Conservation (phyloP, 768 basidiomycete species). For the Podaxis sp. region DNA sequence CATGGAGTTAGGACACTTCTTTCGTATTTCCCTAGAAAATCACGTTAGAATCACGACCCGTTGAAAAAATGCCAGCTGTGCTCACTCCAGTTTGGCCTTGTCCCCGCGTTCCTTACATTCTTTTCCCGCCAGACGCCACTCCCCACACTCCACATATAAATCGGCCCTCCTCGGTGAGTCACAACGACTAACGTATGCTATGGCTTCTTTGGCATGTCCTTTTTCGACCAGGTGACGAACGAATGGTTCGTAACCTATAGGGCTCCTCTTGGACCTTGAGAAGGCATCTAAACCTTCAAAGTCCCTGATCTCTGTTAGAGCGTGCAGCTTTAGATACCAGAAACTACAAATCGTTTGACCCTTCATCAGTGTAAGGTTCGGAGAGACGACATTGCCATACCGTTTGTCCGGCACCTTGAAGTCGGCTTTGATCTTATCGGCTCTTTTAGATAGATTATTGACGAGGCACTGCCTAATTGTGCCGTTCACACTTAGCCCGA, state of each 20-base stretch:
- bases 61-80: slow-evolving; percentile 16
- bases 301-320: slow-evolving; percentile 72
- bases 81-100: slow-evolving; percentile 80
- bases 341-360: slow-evolving; percentile 47
- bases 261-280: slow-evolving; percentile 82
- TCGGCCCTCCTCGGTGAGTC: slow-evolving; percentile 81
- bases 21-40: slow-evolving; percentile 56
- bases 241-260: slow-evolving; percentile 93
- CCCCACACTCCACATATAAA: slow-evolving; percentile 85
- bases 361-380: not conserved
- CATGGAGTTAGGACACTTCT: slow-evolving; percentile 75
- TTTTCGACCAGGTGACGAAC: slow-evolving; percentile 74
- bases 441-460: slow-evolving; percentile 79
- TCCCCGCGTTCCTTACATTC: slow-evolving; percentile 90
- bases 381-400: slow-evolving; percentile 34
- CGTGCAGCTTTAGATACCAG: slow-evolving; percentile 90
- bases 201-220: slow-evolving; percentile 74
- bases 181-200: slow-evolving; percentile 74
- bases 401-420: slow-evolving; percentile 96
- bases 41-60: not conserved
- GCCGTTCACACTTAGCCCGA: slow-evolving; percentile 82
- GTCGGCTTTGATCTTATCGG: slow-evolving; percentile 83
- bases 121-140: slow-evolving; percentile 84
- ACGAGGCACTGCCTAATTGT: slow-evolving; percentile 77
- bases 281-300: slow-evolving; percentile 87